Evolutionary conservation across 2,329 filamentous ascomycete species (phyloP).

Genomic region (Fusarium graminum): DNA sequence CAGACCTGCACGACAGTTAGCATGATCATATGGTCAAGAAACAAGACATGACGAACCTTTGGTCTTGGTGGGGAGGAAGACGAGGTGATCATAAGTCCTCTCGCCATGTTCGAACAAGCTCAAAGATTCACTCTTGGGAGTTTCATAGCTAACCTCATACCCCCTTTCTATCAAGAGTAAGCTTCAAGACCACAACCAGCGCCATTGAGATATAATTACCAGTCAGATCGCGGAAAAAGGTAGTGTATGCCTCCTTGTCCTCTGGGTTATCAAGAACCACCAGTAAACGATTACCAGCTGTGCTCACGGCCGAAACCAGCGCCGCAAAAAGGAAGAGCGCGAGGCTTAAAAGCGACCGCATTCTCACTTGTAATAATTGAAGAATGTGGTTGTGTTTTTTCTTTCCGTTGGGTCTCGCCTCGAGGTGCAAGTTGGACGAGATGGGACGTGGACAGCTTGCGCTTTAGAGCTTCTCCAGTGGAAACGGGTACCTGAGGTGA

Average conservation of each 20-base stretch:
- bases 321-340: slow-evolving; percentile 75
- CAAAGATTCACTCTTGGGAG: slow-evolving; percentile 82
- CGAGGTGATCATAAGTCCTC: slow-evolving; percentile 88
- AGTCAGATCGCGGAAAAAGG: slow-evolving; percentile 80
- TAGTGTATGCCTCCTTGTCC: slow-evolving; percentile 86
- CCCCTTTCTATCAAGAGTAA: slow-evolving; percentile 74
- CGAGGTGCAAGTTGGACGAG: slow-evolving; percentile 34
- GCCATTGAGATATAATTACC: slow-evolving; percentile 60
- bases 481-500: slow-evolving; percentile 30
- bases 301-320: slow-evolving; percentile 81
- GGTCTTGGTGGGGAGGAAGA: slow-evolving; percentile 88
- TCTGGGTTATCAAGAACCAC: slow-evolving; percentile 86
- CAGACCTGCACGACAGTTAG: slow-evolving; percentile 69
- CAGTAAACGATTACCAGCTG: slow-evolving; percentile 81
- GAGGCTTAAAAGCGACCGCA: slow-evolving; percentile 81
- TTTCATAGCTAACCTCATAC: slow-evolving; percentile 83
- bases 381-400: slow-evolving; percentile 19
- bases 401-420: slow-evolving; percentile 21
- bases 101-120: slow-evolving; percentile 88
- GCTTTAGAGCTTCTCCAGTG: slow-evolving; percentile 42
- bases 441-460: slow-evolving; percentile 45
- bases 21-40: not conserved
- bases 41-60: slow-evolving; percentile 74
- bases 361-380: slow-evolving; percentile 52
- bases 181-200: slow-evolving; percentile 9